Evolutionary conservation across 495 filamentous ascomycete genomes (phyloP), one percentile per base, ranked within the genome.

Genomic region (Filosporella fistucella): DNA sequence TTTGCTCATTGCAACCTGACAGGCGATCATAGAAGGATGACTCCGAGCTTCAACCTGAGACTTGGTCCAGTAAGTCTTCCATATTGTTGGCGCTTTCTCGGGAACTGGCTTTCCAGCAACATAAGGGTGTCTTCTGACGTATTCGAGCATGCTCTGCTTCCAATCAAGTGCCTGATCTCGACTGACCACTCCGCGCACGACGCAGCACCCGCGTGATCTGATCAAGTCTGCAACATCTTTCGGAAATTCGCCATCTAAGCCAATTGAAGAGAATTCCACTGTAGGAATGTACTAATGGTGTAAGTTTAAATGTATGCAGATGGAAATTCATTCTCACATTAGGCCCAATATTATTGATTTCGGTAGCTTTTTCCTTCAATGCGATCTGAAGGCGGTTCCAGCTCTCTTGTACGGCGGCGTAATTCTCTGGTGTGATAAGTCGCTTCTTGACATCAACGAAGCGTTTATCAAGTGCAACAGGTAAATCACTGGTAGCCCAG

Each of bases 1-100:
- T 34, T 83, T 70, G 16, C 71, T 70, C 75, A 93, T 85, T 17
- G 94, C 69, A 10, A 64, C 68, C 53, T 95, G 88, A 0, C 82
- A 71, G 26, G 71, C 63, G 2, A 95, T 67, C 49, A 95, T 49
- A 42, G 84, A 82, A 2, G 83, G 75, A 62, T 96, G 84, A 0
- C 76, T 69, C 6, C 90, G 77, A 7, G 90, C 89, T 38, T 79
- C 74, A 22, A 87, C 66, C 56, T 96, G 89, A 1, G 82, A 67
- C 2, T 79, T 77, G 1, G 85, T 85, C 90, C 90, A 96, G 68
- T 96, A 95, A 3, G 95, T 68, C 60, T 96, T 90, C 57, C 82
- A 91, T 4, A 95, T 88, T 34, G 88, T 81, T 0, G 89, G 89
- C 61, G 66, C 43, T 34, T 67, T 40, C 36, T 72, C 51, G 44